phyloP scores from a whole-genome alignment of 2,329 filamentous ascomycete genomes.

The Epichloe glyceriae region DNA sequence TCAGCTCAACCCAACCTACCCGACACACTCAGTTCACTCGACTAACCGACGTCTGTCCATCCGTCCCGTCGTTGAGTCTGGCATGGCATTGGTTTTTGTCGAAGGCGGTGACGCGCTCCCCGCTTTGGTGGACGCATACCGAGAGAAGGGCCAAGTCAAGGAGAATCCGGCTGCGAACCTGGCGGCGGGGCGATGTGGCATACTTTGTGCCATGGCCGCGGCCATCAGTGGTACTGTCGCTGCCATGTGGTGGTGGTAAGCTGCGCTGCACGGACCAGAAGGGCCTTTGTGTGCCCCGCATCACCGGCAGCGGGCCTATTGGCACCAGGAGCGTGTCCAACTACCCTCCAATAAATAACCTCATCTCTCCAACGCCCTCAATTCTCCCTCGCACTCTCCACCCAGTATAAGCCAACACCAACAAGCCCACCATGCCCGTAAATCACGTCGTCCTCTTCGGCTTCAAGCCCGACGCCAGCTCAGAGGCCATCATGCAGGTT shows the following conservation, averaged over 20 bases:
- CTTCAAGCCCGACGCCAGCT: constrained; percentile 3
- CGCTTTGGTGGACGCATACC: background rate
- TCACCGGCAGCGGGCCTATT: background rate
- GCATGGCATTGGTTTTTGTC: constrained; percentile 3
- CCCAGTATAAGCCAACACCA: background rate
- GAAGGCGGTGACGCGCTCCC: background rate
- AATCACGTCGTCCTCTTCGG: constrained; percentile 5
- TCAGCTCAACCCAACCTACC: background rate
- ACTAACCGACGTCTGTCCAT: too few relatives aligned
- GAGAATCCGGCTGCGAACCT: background rate
- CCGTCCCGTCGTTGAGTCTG: background rate
- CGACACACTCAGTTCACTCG: too few relatives aligned
- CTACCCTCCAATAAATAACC: background rate
- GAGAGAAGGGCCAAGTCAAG: background rate
- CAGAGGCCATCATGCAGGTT: constrained; percentile 4
- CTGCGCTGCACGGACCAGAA: background rate
- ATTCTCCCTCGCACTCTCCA: too few relatives aligned
- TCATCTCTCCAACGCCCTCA: background rate
- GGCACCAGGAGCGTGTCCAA: too few relatives aligned
- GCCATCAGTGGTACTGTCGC: background rate
- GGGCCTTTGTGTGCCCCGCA: background rate
- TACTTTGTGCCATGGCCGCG: background rate
- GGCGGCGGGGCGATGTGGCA: background rate
- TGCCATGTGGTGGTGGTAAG: background rate
- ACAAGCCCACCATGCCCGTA: background rate